Base-by-base conservation (phyloP, 208 protist genomes). In the Acanthamoeba sp. region DNA sequence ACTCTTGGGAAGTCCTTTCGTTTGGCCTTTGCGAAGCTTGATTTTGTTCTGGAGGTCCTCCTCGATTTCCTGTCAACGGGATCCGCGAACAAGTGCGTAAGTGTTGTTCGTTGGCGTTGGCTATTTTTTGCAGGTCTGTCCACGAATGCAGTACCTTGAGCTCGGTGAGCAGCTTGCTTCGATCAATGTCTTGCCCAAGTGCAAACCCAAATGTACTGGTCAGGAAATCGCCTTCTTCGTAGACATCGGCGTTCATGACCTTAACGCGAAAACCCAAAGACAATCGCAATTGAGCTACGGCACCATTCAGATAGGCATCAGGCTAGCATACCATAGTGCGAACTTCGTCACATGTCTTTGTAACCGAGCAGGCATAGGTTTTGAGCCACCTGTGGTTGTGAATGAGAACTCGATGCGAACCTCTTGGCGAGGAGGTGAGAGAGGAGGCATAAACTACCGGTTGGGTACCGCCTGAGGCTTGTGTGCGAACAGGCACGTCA, bases 291-390 rank as follows among this genome's bases (percentile, higher is more conserved):
- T 62, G 55, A 62, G 55, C 55, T 27, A 62, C n/a, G n/a, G n/a
- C n/a, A n/a, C n/a, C n/a, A n/a, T n/a, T n/a, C n/a, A n/a, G n/a
- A n/a, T n/a, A n/a, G n/a, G n/a, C n/a, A n/a, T n/a, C n/a, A 62
- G 12, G 55, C 22, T n/a, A n/a, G n/a, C n/a, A n/a, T 5, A 88
- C 80, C 80, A 62, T 29, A 0, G 38, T 88, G 18, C 80, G 80
- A 29, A 88, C 80, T 88, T 64, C 80, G 14, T 88, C 80, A 45
- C 80, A 88, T n/a, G 48, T 88, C 45, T 88, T 88, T 9, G 50
- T 59, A 22, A 88, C 48, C 18, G 80, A 27, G 27, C 48, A 64
- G 48, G n/a, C 42, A 38, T 88, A 88, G 5, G 50, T 88, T 27
- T 42, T 55, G 38, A 88, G 80, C 80, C 80, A 88, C 32, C 50